Evolutionary conservation across 805 yeast species (phyloP), one percentile per base, ranked within the genome.

Genomic region (Candida dendrica): DNA sequence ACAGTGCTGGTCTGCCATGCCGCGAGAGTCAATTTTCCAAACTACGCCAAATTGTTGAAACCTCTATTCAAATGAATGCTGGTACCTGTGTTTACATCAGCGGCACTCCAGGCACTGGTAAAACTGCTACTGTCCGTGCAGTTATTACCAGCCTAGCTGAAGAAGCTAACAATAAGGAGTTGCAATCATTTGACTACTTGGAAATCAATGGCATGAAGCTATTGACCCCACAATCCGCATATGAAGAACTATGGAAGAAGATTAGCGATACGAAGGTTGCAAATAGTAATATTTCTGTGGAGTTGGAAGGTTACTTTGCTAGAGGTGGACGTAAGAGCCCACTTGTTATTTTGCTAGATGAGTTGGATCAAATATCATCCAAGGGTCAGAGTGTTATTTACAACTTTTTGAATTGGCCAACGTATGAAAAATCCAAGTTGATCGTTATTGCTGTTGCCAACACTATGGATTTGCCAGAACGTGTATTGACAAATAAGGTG

Each of bases 71-170:
- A 37, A 73, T 81, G 14, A 75, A 76, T 34, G 73, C 83, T 1
- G 97, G 98, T 0, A 75, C 90, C 7, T 87, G 96, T 49, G 63
- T 93, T 6, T 93, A 90, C 57, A 79, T 93, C 10, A 87, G 96
- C 61, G 99, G 99, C 3, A 88, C 96, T 0, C 98, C 99, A 0
- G 99, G 99, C 8, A 91, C 95, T 2, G 98, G 98, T 11, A 93
- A 93, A 58, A 91, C 98, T 0, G 93, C 95, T 3, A 91, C 98
- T 0, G 80, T 91, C 2, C 66, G 95, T 42, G 95, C 89, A 54
- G 97, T 85, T 0, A 74, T 93, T 20, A 72, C 77, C 29, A 88
- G 84, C 52, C 62, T 93, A 30, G 71, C 74, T 36, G 55, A 60
- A 14, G 63, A 64, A n/a, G 54, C 60, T 9, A 53, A 55, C n/a